Percentiles rank a stretch among this genome's conserved stretches.
Conservation (phyloP, 2,329 filamentous ascomycete genomes). For the Zymoseptoria passerinii region DNA sequence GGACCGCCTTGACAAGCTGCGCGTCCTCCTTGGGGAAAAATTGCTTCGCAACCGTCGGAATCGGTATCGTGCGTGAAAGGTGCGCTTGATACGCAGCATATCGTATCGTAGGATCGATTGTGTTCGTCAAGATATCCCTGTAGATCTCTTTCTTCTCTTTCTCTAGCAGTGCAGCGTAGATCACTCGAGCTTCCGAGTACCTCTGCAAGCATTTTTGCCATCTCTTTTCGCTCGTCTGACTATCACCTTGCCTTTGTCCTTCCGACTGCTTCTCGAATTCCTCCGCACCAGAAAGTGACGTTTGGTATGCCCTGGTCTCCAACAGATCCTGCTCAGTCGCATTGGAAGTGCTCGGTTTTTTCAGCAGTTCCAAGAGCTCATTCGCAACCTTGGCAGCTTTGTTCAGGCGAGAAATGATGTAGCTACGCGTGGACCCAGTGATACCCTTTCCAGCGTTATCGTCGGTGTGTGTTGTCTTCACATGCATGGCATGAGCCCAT, state of each 20-base stretch:
- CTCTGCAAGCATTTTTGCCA: slow-evolving; percentile 72
- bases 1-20: slow-evolving; percentile 57
- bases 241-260: slow-evolving; percentile 32
- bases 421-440: slow-evolving; percentile 68
- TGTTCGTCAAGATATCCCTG: slow-evolving; percentile 76
- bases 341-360: slow-evolving; percentile 54
- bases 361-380: slow-evolving; percentile 57
- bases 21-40: slow-evolving; percentile 63
- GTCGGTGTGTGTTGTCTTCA: slow-evolving; percentile 74
- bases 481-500: slow-evolving; percentile 92
- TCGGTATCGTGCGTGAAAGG: slow-evolving; percentile 74
- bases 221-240: slow-evolving; percentile 35
- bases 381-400: slow-evolving; percentile 69
- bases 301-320: slow-evolving; percentile 77
- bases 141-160: slow-evolving; percentile 66
- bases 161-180: slow-evolving; percentile 69
- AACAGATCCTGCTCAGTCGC: slow-evolving; percentile 64
- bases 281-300: slow-evolving; percentile 65
- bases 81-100: slow-evolving; percentile 91
- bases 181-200: slow-evolving; percentile 68
- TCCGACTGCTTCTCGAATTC: slow-evolving; percentile 74
- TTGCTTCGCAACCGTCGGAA: slow-evolving; percentile 68
- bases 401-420: slow-evolving; percentile 78
- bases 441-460: slow-evolving; percentile 67
- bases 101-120: slow-evolving; percentile 84